A percentile compares a stretch with the other conserved stretches of the same genome.
Evolutionary conservation across 2,329 filamentous ascomycete genomes (phyloP).

Genomic region (Botrytis aclada): DNA sequence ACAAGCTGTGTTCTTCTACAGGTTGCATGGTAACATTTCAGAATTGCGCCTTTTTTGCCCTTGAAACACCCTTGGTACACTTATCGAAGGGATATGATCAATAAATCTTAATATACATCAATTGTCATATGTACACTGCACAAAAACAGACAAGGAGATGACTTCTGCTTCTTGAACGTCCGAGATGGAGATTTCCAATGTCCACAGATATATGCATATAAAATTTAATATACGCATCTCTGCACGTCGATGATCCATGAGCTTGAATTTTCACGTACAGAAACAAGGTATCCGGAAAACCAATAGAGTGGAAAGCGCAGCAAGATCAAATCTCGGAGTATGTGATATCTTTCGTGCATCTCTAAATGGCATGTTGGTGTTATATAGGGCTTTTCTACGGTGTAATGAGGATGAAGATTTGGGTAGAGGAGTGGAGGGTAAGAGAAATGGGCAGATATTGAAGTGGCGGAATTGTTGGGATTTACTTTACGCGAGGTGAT

Average conservation of each 20-base stretch:
- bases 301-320: neutral
- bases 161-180: neutral
- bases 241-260: neutral
- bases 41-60: neutral
- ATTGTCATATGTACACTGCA: neutral
- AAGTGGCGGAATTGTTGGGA: rapidly evolving
- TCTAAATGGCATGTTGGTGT: too few species aligned
- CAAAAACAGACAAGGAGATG: neutral
- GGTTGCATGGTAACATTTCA: too few species aligned
- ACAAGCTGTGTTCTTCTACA: too few species aligned
- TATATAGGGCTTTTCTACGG: neutral
- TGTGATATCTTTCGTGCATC: neutral
- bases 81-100: neutral
- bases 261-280: neutral
- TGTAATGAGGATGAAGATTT: neutral
- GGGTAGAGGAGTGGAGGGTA: neutral
- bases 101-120: neutral
- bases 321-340: rapidly evolving
- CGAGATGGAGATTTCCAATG: neutral
- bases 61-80: neutral
- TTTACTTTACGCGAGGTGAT: too few species aligned
- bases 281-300: neutral
- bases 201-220: neutral
- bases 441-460: neutral
- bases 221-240: neutral